Evolutionary conservation across 345 rosid genomes (phyloP).

Genomic region (Nasturtium officinale): DNA sequence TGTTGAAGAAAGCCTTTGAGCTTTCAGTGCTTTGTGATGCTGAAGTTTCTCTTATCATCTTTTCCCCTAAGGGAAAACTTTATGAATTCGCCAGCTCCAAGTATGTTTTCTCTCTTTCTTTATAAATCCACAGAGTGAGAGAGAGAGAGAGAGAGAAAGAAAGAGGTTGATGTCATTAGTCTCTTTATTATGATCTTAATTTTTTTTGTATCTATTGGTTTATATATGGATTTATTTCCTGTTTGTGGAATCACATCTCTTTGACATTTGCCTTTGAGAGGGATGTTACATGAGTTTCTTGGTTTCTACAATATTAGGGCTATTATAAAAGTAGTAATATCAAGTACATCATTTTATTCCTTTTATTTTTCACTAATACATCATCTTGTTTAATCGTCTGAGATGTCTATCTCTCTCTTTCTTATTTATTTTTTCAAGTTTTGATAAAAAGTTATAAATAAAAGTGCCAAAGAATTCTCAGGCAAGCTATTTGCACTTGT

Average conservation of each 20-base stretch:
- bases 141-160: no score
- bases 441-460: conserved; percentile 13
- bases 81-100: conserved; percentile 67
- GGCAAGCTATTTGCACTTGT: conserved; percentile 8
- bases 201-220: neutral
- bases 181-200: neutral
- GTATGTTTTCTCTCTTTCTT: conserved; percentile 35
- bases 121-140: neutral
- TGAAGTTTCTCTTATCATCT: conserved; percentile 71
- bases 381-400: conserved; percentile 13
- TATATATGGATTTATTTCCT: conserved; percentile 19
- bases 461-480: conserved; percentile 1
- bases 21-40: conserved; percentile 84
- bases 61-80: conserved; percentile 73
- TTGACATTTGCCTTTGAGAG: conserved; percentile 30
- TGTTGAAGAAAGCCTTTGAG: conserved; percentile 78
- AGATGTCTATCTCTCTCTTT: neutral
- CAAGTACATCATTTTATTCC: conserved; percentile 27
- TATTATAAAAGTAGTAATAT: conserved; percentile 41
- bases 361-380: neutral
- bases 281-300: conserved; percentile 21
- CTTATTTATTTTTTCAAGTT: conserved; percentile 9
- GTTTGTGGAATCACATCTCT: conserved; percentile 26
- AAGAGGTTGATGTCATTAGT: neutral
- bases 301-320: conserved; percentile 40